These are phyloP conservation scores for Ascochyta viciae-villosae DNA, from an alignment of 2,329 filamentous ascomycete genomes.

Conservation along the genomic window DNA sequence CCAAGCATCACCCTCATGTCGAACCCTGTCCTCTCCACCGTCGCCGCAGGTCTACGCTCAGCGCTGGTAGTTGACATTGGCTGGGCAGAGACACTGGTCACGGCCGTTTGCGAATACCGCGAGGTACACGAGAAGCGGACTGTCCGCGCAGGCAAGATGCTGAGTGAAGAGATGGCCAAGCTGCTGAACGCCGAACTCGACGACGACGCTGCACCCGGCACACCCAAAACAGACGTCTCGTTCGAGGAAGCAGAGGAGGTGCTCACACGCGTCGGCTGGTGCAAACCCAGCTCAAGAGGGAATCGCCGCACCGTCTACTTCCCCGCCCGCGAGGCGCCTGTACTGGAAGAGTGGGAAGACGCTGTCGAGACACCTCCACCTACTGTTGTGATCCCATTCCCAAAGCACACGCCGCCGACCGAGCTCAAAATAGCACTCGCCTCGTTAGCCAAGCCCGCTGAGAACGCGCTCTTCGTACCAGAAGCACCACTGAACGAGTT, in stretches of 20 bases:
- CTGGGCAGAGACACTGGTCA: conserved; percentile 88
- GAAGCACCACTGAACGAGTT: conserved; percentile 63
- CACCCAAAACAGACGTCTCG: conserved; percentile 38
- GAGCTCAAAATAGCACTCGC: conserved; percentile 72
- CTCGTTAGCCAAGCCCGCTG: conserved; percentile 74
- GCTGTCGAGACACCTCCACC: conserved; percentile 45
- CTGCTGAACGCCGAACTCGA: conserved; percentile 61
- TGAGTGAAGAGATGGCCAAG: conserved; percentile 74
- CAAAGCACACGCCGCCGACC: conserved; percentile 48
- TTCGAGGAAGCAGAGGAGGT: conserved; percentile 87
- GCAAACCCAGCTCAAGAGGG: conserved; percentile 50
- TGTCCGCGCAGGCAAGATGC: conserved; percentile 73
- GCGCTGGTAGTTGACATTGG: conserved; percentile 88
- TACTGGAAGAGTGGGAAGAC: conserved; percentile 54
- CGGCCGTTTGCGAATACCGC: conserved; percentile 87
- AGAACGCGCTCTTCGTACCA: conserved; percentile 74
- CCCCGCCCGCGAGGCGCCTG: conserved; percentile 45
- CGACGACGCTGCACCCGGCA: conserved; percentile 33
- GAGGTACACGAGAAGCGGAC: conserved; percentile 76
- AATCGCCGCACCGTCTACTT: conserved; percentile 44
- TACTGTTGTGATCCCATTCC: conserved; percentile 44
- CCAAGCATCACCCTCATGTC: conserved; percentile 84
- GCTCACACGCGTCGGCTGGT: conserved; percentile 79
- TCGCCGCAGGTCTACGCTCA: conserved; percentile 84
- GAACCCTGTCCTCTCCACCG: conserved; percentile 73